A percentile compares a stretch with the other conserved stretches of the same genome.
These are phyloP conservation scores for Nannizzia gypsea DNA, from an alignment of 2,329 filamentous ascomycete genomes.

Conservation along the genomic window DNA sequence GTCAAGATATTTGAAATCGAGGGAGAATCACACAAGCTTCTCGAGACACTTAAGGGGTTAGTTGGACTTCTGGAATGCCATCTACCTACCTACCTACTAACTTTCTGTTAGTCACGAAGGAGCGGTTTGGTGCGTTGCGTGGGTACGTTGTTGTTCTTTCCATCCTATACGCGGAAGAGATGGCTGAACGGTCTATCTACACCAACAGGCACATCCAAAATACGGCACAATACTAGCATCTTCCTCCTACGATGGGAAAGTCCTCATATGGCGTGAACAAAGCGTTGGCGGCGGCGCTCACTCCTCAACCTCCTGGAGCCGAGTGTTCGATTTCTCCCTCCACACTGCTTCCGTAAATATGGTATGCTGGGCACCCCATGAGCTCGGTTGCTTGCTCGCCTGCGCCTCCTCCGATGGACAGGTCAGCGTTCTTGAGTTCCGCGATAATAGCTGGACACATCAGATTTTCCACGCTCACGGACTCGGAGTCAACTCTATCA, in stretches of 20 bases:
- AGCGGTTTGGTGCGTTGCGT: conserved; percentile 93
- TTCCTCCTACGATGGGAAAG: conserved; percentile 92
- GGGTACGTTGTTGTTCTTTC: conserved; percentile 43
- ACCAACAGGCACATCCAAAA: conserved; percentile 68
- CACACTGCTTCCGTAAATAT: conserved; percentile 97
- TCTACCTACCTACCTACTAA: conserved; percentile 5
- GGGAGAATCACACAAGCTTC: conserved; percentile 75
- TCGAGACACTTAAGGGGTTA: conserved; percentile 90
- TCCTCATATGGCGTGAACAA: conserved; percentile 96
- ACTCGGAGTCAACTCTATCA: conserved; percentile 88
- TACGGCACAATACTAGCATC: conserved; percentile 96
- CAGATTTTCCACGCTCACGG: conserved; percentile 84
- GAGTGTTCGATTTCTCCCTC: conserved; percentile 82
- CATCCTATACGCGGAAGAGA: background rate
- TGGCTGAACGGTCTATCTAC: background rate
- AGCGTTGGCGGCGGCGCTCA: conserved; percentile 26
- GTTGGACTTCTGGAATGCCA: conserved; percentile 8
- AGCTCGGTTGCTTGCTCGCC: conserved; percentile 85
- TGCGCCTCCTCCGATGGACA: conserved; percentile 90
- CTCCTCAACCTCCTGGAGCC: conserved; percentile 54
- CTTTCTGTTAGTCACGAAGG: conserved; percentile 64
- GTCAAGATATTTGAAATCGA: conserved; percentile 99
- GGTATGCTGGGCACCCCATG: conserved; percentile 94
- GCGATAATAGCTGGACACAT: conserved; percentile 86
- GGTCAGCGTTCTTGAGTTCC: conserved; percentile 90